Evolutionary conservation across 2,329 filamentous ascomycete genomes (phyloP).

Genomic region (Pyrenophora teres): DNA sequence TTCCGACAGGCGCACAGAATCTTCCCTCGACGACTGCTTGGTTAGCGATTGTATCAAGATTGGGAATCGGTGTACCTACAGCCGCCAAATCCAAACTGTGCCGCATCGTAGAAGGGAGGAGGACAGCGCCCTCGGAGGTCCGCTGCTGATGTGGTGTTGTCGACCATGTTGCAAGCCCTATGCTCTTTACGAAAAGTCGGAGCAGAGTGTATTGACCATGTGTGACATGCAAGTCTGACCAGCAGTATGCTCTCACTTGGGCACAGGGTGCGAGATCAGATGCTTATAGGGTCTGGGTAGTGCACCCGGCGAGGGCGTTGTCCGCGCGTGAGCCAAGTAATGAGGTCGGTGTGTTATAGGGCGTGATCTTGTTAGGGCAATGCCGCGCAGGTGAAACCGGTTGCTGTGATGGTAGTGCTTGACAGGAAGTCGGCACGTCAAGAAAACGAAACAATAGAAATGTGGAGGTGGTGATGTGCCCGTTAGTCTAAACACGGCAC

Average conservation of each 20-base stretch:
- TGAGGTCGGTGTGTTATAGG: conserved; percentile 12
- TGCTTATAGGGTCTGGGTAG: neutral
- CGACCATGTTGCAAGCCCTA: conserved; percentile 1
- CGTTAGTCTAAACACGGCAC: conserved; percentile 17
- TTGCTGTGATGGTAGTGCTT: conserved; percentile 4
- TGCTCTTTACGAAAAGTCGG: conserved; percentile 30
- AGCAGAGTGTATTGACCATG: conserved; percentile 19
- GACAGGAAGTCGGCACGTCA: conserved; percentile 22
- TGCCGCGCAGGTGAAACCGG: conserved; percentile 5
- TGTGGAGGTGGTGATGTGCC: conserved; percentile 12
- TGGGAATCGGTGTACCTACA: conserved; percentile 59
- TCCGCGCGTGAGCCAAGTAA: conserved; percentile 13
- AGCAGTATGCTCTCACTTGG: conserved; percentile 5
- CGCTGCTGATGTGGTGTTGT: conserved; percentile 35
- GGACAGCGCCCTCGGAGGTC: conserved; percentile 62
- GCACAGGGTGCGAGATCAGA: conserved; percentile 2
- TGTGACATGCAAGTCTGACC: conserved; percentile 29
- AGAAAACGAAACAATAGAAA: conserved; percentile 26
- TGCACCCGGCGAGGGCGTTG: conserved; percentile 12
- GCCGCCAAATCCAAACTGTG: conserved; percentile 65
- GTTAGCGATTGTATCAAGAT: conserved; percentile 37
- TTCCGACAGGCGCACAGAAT: conserved; percentile 58
- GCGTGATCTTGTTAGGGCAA: conserved; percentile 9
- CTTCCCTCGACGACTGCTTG: conserved; percentile 58
- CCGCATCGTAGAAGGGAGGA: conserved; percentile 69